phyloP scores from a whole-genome alignment of 73 alveolate genomes.

The Paramecium sexaurelia region DNA sequence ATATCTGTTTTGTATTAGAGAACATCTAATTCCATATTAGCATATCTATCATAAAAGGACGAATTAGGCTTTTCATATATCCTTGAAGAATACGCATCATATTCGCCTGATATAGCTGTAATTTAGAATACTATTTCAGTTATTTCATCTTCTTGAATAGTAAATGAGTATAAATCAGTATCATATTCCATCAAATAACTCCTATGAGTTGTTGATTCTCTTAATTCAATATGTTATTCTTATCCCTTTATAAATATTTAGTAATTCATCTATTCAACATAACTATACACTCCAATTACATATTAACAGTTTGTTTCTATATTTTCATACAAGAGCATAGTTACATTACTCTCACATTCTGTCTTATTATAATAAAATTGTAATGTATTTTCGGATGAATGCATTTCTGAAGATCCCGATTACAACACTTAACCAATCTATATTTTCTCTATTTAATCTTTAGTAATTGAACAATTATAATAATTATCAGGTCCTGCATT shows the following conservation, averaged over 20 bases:
- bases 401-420: not conserved
- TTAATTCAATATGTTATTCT: not conserved
- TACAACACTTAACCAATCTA: not conserved
- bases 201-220: not conserved
- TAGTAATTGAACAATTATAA: slow-evolving; percentile 43
- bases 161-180: not conserved
- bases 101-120: slow-evolving; percentile 7
- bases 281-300: not conserved
- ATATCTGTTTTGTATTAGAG: not conserved
- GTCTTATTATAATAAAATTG: not conserved
- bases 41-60: not conserved
- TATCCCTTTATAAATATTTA: not conserved
- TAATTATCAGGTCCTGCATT: slow-evolving; percentile 26
- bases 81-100: not conserved
- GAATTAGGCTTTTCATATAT: not conserved
- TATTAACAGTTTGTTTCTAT: not conserved
- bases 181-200: not conserved
- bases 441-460: not conserved
- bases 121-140: not conserved
- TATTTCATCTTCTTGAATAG: not conserved
- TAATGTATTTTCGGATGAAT: not conserved
- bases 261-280: not conserved
- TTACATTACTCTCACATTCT: not conserved
- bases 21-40: slow-evolving; percentile 37
- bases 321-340: not conserved